Conservation (phyloP, 441 rosid species). For the Syzygium malaccense region DNA sequence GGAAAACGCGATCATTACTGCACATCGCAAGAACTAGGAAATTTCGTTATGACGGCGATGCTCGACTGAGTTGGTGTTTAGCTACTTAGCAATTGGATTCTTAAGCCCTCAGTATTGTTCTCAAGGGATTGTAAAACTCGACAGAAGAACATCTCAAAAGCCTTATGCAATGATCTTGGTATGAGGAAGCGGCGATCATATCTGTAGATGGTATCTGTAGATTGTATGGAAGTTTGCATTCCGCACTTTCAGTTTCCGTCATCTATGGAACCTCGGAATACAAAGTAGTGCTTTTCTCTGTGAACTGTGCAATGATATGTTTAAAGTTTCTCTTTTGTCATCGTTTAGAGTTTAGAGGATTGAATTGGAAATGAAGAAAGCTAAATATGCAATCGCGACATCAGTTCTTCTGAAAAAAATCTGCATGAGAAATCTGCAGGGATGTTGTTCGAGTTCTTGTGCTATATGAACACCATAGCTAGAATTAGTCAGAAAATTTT, state of each 20-base stretch:
- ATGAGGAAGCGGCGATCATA: background rate
- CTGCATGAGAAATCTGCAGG: background rate
- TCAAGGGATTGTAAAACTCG: background rate
- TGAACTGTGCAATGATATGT: background rate
- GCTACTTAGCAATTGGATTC: background rate
- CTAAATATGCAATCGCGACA: background rate
- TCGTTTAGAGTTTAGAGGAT: background rate
- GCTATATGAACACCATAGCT: background rate
- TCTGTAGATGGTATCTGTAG: background rate
- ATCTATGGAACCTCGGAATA: too few species aligned
- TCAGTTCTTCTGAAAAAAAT: background rate
- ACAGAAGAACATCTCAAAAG: background rate
- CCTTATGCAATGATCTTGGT: background rate
- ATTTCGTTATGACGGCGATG: background rate
- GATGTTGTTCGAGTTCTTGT: background rate
- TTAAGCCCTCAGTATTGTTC: background rate
- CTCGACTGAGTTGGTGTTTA: background rate
- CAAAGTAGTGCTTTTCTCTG: background rate
- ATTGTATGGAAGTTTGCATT: background rate
- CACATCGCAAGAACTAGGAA: background rate
- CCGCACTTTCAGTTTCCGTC: too few species aligned
- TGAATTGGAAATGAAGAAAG: background rate
- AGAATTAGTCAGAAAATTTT: background rate
- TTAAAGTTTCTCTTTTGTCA: background rate
- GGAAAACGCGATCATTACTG: background rate